phyloP scores from a whole-genome alignment of 2,329 filamentous ascomycete species.

The Ophiostoma triangulosporum region DNA sequence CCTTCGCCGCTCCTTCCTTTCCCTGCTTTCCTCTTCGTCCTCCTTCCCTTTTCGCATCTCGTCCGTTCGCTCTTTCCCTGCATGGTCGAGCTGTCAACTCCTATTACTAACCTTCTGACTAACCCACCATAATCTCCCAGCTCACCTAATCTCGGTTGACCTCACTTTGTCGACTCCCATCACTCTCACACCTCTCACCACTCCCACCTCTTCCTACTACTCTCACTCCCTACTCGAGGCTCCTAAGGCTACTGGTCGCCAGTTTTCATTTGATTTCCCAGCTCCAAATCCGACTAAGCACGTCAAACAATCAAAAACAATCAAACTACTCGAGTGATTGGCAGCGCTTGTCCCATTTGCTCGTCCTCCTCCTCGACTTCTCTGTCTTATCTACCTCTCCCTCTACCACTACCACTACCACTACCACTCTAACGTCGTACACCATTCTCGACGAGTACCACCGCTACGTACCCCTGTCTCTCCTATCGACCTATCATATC shows the following conservation, averaged over 20 bases:
- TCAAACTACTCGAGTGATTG: slow-evolving; percentile 6
- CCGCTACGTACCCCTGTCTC: no score
- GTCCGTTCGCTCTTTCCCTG: not conserved
- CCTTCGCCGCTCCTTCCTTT: not conserved
- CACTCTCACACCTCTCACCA: not conserved
- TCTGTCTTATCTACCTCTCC: not conserved
- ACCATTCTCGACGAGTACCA: no score
- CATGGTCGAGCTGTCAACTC: not conserved
- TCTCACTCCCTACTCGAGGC: not conserved
- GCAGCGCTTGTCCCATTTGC: slow-evolving; percentile 6
- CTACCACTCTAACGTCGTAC: no score
- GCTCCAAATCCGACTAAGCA: not conserved
- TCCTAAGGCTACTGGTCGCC: not conserved
- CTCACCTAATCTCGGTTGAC: not conserved
- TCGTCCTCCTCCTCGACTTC: not conserved
- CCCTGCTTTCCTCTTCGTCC: not conserved
- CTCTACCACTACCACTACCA: no score
- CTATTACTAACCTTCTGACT: not conserved
- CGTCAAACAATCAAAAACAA: no score
- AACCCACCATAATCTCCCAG: not conserved
- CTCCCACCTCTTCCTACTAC: not conserved
- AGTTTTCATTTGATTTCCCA: not conserved
- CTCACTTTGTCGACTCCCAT: not conserved
- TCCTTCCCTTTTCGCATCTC: not conserved
- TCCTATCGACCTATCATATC: not conserved